Evolutionary conservation across 805 yeast genomes (phyloP), one percentile per base, ranked within the genome.

Genomic region (Dipodascus geniculatus): DNA sequence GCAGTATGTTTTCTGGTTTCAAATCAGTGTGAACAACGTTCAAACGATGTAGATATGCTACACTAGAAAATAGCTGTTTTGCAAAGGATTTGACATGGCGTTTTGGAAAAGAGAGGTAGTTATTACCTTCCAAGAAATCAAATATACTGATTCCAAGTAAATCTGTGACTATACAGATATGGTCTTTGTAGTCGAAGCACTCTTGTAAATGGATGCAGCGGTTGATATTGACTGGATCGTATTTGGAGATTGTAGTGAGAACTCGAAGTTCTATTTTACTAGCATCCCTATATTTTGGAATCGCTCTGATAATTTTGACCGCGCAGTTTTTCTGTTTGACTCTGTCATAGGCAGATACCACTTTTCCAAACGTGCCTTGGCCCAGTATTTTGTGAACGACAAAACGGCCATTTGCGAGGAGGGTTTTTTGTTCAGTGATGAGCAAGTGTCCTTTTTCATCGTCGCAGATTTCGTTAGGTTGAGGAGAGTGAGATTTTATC

Each of bases 241-340:
- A 81, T 61, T 78, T 77, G 55, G 84, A 81, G 54, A 88, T 70
- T 51, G 91, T 83, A n/a, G 85, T 74, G 55, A 93, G 71, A 14
- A 93, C 88, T 49, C 98, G 71, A 23, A 93, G 73, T 70, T 93
- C 99, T 54, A 90, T 88, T 68, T 85, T 87, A 11, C 96, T 87
- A 2, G 99, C 99, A 64, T 90, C 97, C 54, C 98, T 76, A 68
- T 93, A 93, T 71, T 95, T 87, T 22, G 89, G 96, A 22, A 93
- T 85, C 20, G 96, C 87, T 55, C 95, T 75, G 51, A 93, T 93
- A 57, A 93, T 86, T 67, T 93, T 93, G 56, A 93, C 84, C 1
- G 99, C 99, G 48, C 88, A 93, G 55, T 74, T 74, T 52, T 76
- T 74, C 33, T 80, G 72, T 48, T 78, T 74, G 17, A 74, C 68